Base-by-base conservation (phyloP, 768 basidiomycete genomes). In the Austroboletus eburneus region DNA sequence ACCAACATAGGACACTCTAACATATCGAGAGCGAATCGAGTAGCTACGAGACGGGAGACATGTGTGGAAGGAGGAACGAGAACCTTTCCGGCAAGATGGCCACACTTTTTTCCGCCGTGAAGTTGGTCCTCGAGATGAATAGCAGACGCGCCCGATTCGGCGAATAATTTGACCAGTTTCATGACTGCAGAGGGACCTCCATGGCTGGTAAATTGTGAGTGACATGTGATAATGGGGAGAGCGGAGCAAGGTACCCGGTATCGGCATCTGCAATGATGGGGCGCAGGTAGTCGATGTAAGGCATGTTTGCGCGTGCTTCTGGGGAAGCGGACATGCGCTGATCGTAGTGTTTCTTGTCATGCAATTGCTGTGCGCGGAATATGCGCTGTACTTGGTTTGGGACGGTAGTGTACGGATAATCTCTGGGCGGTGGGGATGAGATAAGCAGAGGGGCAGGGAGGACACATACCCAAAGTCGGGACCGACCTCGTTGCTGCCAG, bases 221-320 rank as follows among this genome's bases (percentile, higher is more conserved):
- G 25, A 33, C 32, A 45, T n/a, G n/a, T 22, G 7, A 18, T 27
- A 41, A 20, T 39, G 40, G 18, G 20, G 17, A 27, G 7, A 21
- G 24, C n/a, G 9, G 32, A 49, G 36, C 18, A 45, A 64, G 73
- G 58, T 57, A 91, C 91, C 93, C 93, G 42, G 93, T 94, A 69
- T 95, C 93, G 21, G 83, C 93, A 62, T 96, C 93, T 12, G 93
- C 93, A 54, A 97, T 86, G 55, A 97, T 94, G 22, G 93, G 93
- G 42, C 90, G 76, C 36, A 96, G 72, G 62, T 94, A 95, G 63
- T 95, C 92, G 33, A 90, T 71, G 59, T 86, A 88, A 39, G 84
- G 79, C 75, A 88, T 76, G 49, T 81, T 81, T 23, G 74, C 75
- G 41, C 87, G 76, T 50, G 79, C 74, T 53, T 84, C 84, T 5